These are phyloP conservation scores for Podospora comata DNA, from an alignment of 495 filamentous ascomycete genomes.

Conservation along the genomic window DNA sequence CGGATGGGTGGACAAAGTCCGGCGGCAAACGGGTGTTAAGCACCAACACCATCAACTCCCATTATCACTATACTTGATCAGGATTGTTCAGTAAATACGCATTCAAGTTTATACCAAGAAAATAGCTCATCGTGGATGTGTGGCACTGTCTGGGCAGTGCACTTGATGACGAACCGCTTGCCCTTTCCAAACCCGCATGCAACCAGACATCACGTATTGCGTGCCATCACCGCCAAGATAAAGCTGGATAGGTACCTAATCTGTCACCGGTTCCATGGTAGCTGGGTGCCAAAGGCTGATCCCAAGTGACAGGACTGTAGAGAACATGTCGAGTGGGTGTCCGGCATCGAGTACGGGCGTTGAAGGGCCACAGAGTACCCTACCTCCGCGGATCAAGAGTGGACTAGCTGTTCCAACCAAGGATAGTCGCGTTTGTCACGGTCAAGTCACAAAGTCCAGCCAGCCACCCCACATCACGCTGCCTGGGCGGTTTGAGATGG, in stretches of 20 bases:
- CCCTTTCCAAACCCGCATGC: not conserved
- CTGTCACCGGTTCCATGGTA: too few relatives aligned
- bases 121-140: not conserved
- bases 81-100: not conserved
- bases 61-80: not conserved
- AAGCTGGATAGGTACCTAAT: not conserved
- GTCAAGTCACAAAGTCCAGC: not conserved
- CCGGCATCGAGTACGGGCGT: not conserved
- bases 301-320: too few relatives aligned
- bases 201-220: not conserved
- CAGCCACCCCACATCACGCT: not conserved
- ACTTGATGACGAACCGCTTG: not conserved
- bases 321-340: not conserved
- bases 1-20: not conserved
- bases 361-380: not conserved
- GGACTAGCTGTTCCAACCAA: not conserved
- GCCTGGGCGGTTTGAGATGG: not conserved
- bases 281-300: too few relatives aligned
- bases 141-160: not conserved
- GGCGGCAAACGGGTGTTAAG: too few relatives aligned
- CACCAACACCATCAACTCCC: not conserved
- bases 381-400: not conserved
- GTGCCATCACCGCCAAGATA: not conserved
- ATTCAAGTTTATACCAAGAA: not conserved
- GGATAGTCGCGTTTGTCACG: not conserved